Conservation (phyloP, 1,284 basidiomycete species). For the Cutaneotrichosporon sp. region DNA sequence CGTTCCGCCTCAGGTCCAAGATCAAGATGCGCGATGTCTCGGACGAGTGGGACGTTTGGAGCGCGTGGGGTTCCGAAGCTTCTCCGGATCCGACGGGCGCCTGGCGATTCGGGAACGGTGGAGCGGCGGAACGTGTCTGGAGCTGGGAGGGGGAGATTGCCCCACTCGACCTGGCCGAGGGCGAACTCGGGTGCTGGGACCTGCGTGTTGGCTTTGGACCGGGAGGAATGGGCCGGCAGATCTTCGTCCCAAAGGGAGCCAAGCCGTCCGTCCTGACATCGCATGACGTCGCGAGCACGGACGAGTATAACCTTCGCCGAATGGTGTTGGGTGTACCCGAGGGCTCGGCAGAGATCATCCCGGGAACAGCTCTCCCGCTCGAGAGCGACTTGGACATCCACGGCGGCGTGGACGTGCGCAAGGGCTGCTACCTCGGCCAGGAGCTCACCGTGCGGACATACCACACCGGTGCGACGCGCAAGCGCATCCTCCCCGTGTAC, state of each 20-base stretch:
- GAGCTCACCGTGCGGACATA: conserved; percentile 96
- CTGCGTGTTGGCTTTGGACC: conserved; percentile 59
- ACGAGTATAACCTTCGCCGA: conserved; percentile 71
- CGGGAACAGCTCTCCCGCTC: conserved; percentile 79
- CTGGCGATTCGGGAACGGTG: conserved; percentile 48
- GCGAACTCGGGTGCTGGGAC: conserved; percentile 59
- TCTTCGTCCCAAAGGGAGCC: conserved; percentile 68
- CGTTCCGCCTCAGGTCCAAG: conserved; percentile 84
- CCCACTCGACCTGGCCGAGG: conserved; percentile 28
- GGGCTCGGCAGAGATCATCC: conserved; percentile 73
- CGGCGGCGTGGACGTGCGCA: conserved; percentile 93
- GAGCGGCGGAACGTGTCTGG: conserved; percentile 47
- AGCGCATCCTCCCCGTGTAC: conserved; percentile 79
- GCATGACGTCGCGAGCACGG: conserved; percentile 10
- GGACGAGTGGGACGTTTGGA: conserved; percentile 73
- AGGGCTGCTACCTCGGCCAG: conserved; percentile 98
- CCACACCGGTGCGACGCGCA: conserved; percentile 88
- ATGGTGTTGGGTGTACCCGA: conserved; percentile 82
- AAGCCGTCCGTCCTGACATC: conserved; percentile 43
- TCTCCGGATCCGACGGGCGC: conserved; percentile 6
- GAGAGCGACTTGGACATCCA: conserved; percentile 92
- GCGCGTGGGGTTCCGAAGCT: conserved; percentile 63
- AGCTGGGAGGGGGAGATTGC: conserved; percentile 30
- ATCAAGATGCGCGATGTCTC: conserved; percentile 77
- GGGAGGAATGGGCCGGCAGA: conserved; percentile 69